phyloP scores from a whole-genome alignment of 148 eudicot genomes.

The Chenopodium formosanum region DNA sequence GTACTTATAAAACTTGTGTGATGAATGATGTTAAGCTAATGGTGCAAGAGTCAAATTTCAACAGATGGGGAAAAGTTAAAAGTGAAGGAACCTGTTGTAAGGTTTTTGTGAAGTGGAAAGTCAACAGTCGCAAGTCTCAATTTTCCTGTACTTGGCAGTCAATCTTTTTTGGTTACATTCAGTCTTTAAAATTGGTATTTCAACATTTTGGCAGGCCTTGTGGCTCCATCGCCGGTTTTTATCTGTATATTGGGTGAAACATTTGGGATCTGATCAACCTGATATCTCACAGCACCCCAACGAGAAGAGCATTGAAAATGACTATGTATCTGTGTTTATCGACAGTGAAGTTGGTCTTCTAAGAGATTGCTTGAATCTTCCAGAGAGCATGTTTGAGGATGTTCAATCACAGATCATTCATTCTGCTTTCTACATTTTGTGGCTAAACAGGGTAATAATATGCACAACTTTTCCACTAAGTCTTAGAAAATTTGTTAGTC shows the following conservation, averaged over 20 bases:
- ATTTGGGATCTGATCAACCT: constrained; percentile 34
- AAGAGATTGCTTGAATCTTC: constrained; percentile 48
- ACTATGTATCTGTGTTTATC: constrained; percentile 33
- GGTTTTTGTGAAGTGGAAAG: background rate
- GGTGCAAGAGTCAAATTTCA: background rate
- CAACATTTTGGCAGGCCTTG: constrained; percentile 49
- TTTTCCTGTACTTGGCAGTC: background rate
- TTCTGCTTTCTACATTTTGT: constrained; percentile 64
- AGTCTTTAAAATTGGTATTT: background rate
- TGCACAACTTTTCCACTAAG: background rate
- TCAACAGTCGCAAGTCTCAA: background rate
- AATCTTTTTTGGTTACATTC: background rate
- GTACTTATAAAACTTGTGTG: background rate
- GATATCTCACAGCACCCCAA: constrained; percentile 8
- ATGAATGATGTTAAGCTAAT: background rate
- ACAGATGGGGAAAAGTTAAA: background rate
- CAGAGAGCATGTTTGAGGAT: constrained; percentile 66
- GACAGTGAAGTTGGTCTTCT: constrained; percentile 47
- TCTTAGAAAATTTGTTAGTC: background rate
- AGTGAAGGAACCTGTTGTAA: background rate
- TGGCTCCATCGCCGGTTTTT: constrained; percentile 95
- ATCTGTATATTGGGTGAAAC: constrained; percentile 56
- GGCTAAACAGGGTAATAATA: constrained; percentile 58
- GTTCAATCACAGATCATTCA: constrained; percentile 61
- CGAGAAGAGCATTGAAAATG: constrained; percentile 5